Conservation (phyloP, 2,329 filamentous ascomycete genomes). For the Sporothrix inflata region DNA sequence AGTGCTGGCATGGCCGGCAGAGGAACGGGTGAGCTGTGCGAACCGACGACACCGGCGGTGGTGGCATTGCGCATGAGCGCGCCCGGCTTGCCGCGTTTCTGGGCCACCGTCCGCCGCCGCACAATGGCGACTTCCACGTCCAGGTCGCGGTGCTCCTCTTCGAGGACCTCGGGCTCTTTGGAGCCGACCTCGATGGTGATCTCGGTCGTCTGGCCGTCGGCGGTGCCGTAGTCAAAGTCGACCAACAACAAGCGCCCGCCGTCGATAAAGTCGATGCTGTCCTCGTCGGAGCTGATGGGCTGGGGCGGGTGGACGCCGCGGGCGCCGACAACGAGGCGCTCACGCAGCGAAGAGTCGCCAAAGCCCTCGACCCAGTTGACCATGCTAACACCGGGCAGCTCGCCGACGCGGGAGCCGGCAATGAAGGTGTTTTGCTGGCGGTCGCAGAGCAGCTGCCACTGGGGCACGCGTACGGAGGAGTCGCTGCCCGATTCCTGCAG, state of each 20-base stretch:
- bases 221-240: slow-evolving; percentile 69
- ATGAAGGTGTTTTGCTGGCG: slow-evolving; percentile 72
- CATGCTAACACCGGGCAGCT: slow-evolving; percentile 67
- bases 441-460: slow-evolving; percentile 71
- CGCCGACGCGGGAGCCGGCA: slow-evolving; percentile 65
- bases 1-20: slow-evolving; percentile 5
- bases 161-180: slow-evolving; percentile 67
- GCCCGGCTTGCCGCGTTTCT: slow-evolving; percentile 55
- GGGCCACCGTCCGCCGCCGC: slow-evolving; percentile 71
- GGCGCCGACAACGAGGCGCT: slow-evolving; percentile 70
- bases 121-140: slow-evolving; percentile 80
- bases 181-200: slow-evolving; percentile 75
- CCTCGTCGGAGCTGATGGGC: slow-evolving; percentile 63
- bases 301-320: slow-evolving; percentile 66
- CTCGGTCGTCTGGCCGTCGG: slow-evolving; percentile 59
- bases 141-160: slow-evolving; percentile 74
- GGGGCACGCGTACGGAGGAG: slow-evolving; percentile 52
- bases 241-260: slow-evolving; percentile 73
- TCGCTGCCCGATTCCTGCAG: slow-evolving; percentile 43
- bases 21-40: not conserved
- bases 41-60: slow-evolving; percentile 39
- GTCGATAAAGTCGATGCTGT: slow-evolving; percentile 75
- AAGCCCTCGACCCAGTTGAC: slow-evolving; percentile 72
- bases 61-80: slow-evolving; percentile 56
- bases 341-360: slow-evolving; percentile 51